Base-by-base conservation (phyloP, 768 basidiomycete genomes). In the Lactifluus hygrophoroides region DNA sequence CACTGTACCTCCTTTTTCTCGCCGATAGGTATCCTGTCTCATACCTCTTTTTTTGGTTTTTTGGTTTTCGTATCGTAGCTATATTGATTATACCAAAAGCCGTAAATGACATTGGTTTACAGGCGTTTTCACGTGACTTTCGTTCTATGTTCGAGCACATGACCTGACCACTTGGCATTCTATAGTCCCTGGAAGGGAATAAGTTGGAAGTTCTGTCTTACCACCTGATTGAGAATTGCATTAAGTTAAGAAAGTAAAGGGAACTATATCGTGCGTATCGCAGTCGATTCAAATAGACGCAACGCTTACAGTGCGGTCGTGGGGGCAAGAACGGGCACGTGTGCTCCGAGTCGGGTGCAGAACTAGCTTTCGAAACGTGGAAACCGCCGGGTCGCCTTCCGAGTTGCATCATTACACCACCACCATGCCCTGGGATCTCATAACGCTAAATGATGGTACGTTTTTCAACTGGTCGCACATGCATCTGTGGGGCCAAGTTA, bases 381-480 rank as follows among this genome's bases (percentile, higher is more conserved):
- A 19, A 21, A 14, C 38, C 16, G 3, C 47, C 7, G 3, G 40
- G 34, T 28, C 27, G 19, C 21, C 21, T 23, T 44, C n/a, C n/a
- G n/a, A 11, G 37, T 46, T 38, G 4, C 32, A 43, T 32, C 43
- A 40, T 23, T 28, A 25, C 43, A 25, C 45, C 32, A 27, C 37
- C 44, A 71, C 42, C 54, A 85, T 86, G 83, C 78, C 84, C 72
- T 85, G 84, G 80, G 74, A 78, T 32, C 56, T 60, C n/a, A 77
- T 84, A 59, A 74, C 73, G 63, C 72, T 85, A 28, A 85, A 83
- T 69, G 81, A 84, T 62, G 83, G 84, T 80, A 53, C 56, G 75
- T 58, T n/a, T n/a, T n/a, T 3, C n/a, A 9, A 23, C 42, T 21
- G 11, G 16, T 48, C 34, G 23, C 14, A 8, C 32, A 27, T 21